These are phyloP conservation scores for Hanseniaspora hatyaiensis DNA, from an alignment of 805 yeast species.

Conservation along the genomic window DNA sequence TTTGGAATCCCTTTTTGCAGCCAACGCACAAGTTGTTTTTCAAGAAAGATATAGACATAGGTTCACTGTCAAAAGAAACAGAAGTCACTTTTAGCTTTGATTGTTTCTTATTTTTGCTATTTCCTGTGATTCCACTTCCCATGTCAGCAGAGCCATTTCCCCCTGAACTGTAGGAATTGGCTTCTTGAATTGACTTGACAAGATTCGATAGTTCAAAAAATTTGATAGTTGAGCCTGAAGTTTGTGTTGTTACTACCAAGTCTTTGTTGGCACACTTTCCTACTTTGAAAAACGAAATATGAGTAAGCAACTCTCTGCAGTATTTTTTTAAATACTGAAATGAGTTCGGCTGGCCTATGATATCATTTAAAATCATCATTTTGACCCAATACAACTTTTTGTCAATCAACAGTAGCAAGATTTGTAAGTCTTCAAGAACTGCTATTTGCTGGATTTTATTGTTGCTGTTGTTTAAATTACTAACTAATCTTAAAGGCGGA, in stretches of 20 bases:
- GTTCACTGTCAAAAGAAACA: slow-evolving; percentile 73
- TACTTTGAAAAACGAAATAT: slow-evolving; percentile 79
- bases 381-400: slow-evolving; percentile 70
- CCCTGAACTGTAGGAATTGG: background rate
- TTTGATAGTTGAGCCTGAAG: slow-evolving; percentile 67
- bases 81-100: slow-evolving; percentile 61
- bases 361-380: slow-evolving; percentile 45
- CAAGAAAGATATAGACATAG: slow-evolving; percentile 80
- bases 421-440: slow-evolving; percentile 81
- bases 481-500: slow-evolving; percentile 62
- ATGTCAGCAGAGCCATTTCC: slow-evolving; percentile 22
- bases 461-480: slow-evolving; percentile 32
- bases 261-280: slow-evolving; percentile 86
- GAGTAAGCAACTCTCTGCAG: slow-evolving; percentile 72
- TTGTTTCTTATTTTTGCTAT: slow-evolving; percentile 45
- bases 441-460: slow-evolving; percentile 78
- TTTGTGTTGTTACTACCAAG: slow-evolving; percentile 77
- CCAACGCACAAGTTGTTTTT: slow-evolving; percentile 87
- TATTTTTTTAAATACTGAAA: slow-evolving; percentile 42
- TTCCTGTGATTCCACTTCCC: background rate
- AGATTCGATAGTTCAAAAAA: slow-evolving; percentile 60
- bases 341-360: slow-evolving; percentile 24
- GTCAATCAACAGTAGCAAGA: slow-evolving; percentile 69
- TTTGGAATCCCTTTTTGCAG: slow-evolving; percentile 92
- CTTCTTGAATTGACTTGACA: slow-evolving; percentile 8